phyloP scores from a whole-genome alignment of 2,329 filamentous ascomycete species.

The Lachnellula occidentalis region DNA sequence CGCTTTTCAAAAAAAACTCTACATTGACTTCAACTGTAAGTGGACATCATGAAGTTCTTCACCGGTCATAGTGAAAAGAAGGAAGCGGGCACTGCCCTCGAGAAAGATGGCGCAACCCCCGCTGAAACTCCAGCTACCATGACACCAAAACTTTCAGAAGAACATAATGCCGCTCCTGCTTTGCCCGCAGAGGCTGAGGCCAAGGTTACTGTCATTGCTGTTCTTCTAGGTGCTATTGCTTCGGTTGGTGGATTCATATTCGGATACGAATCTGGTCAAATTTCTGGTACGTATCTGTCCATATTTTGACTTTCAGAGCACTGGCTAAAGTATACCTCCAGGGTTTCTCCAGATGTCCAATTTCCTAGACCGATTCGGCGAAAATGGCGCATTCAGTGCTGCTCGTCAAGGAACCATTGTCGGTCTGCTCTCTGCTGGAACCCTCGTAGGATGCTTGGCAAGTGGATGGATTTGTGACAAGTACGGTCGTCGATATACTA shows the following conservation, averaged over 20 bases:
- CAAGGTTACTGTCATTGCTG: constrained; percentile 36
- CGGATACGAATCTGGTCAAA: constrained; percentile 38
- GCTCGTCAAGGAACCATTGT: constrained; percentile 58
- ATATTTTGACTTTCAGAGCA: background rate
- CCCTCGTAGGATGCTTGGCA: constrained; percentile 50
- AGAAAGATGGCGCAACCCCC: background rate
- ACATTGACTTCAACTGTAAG: background rate
- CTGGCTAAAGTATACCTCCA: constrained; percentile 35
- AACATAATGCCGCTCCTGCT: background rate
- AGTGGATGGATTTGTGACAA: constrained; percentile 57
- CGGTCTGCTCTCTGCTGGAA: constrained; percentile 56
- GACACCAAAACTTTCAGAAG: background rate
- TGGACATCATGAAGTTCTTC: constrained; percentile 4
- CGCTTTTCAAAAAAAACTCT: background rate
- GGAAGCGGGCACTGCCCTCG: background rate
- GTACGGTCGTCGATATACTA: constrained; percentile 56
- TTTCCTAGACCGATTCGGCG: constrained; percentile 50
- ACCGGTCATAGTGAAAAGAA: background rate
- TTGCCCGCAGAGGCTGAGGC: constrained; percentile 1
- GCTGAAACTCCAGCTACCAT: background rate
- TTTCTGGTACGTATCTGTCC: constrained; percentile 38
- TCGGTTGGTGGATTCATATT: constrained; percentile 54
- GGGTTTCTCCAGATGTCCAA: constrained; percentile 58
- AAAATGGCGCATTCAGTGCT: constrained; percentile 45
- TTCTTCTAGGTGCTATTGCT: constrained; percentile 45